These are phyloP conservation scores for Sutorius australiensis DNA, from an alignment of 768 basidiomycete species.

Conservation along the genomic window DNA sequence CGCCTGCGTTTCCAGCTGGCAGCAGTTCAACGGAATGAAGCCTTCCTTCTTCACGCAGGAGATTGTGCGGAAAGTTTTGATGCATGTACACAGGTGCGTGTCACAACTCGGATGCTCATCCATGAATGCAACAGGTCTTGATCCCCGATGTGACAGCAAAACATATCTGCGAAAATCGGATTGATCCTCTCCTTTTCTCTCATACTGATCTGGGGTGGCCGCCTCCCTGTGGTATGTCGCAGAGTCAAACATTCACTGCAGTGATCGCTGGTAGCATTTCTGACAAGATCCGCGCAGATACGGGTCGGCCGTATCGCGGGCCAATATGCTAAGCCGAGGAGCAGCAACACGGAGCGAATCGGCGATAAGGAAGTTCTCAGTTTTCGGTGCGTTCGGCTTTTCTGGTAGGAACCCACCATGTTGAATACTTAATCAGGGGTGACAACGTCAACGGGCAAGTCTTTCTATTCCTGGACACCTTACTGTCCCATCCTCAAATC, in stretches of 20 bases:
- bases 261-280: slow-evolving; percentile 1
- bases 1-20: slow-evolving; percentile 75
- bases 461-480: not conserved
- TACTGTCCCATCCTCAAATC: not conserved
- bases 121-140: slow-evolving; percentile 5
- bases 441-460: slow-evolving; percentile 92
- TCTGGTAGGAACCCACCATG: not conserved
- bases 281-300: slow-evolving; percentile 40
- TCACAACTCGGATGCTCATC: not conserved
- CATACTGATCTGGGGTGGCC: slow-evolving; percentile 90
- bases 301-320: slow-evolving; percentile 92
- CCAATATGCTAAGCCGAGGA: slow-evolving; percentile 93
- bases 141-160: slow-evolving; percentile 50
- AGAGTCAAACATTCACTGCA: not conserved
- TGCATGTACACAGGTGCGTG: slow-evolving; percentile 77
- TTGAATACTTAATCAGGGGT: slow-evolving; percentile 50
- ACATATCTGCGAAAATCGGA: slow-evolving; percentile 83
- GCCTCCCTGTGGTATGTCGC: slow-evolving; percentile 78
- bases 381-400: slow-evolving; percentile 61
- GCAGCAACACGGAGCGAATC: slow-evolving; percentile 75
- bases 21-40: slow-evolving; percentile 80
- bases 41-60: slow-evolving; percentile 94
- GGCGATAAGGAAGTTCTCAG: slow-evolving; percentile 74
- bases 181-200: slow-evolving; percentile 93
- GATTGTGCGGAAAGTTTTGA: slow-evolving; percentile 98